Evolutionary conservation across 192 early-diverging fungal species (phyloP), one percentile per base, ranked within the genome.

Genomic region (Globomyces pollinis-pini): DNA sequence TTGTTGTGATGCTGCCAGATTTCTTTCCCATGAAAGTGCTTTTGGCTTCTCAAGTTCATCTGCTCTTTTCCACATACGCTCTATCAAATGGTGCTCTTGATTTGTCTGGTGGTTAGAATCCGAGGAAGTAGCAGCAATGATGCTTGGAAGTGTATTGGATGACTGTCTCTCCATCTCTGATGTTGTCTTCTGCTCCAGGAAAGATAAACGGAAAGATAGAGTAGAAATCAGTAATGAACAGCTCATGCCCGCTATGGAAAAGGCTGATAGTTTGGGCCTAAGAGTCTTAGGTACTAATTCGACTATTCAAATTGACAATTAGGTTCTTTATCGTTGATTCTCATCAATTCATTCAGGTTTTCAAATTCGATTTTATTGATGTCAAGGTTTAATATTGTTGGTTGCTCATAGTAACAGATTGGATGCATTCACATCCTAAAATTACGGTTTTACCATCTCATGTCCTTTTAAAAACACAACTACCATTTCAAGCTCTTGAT

Each of bases 121-220:
- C 16, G 55, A 57, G 21, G 55, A 57, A 31, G 55, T 57, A 31
- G 55, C 55, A 12, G 31, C 31, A 20, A 36, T 57, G 38, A 12
- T 57, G 1, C 16, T 28, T 15, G 55, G 55, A 26, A 34, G 16
- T 31, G 11, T 33, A 12, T 34, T 41, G 24, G 29, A 30, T 15
- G 44, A 62, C 11, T n/a, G n/a, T n/a, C 34, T 44, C 20, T n/a
- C n/a, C n/a, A n/a, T n/a, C n/a, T n/a, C n/a, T n/a, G 44, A 62
- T n/a, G 43, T 44, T 20, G 41, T 77, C 5, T 65, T 77, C 43
- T 51, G 54, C 18, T 50, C 62, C 4, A 64, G 75, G 21, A 77
- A 73, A 59, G 75, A 77, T 57, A 77, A 77, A 57, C 56, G 64
- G 15, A 63, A 63, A 30, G 75, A 77, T 61, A 60, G 75, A 28